Percentiles rank a stretch among this genome's conserved stretches.
Evolutionary conservation across 2,329 filamentous ascomycete species (phyloP).

Genomic region (Curvularia hawaiiensis): DNA sequence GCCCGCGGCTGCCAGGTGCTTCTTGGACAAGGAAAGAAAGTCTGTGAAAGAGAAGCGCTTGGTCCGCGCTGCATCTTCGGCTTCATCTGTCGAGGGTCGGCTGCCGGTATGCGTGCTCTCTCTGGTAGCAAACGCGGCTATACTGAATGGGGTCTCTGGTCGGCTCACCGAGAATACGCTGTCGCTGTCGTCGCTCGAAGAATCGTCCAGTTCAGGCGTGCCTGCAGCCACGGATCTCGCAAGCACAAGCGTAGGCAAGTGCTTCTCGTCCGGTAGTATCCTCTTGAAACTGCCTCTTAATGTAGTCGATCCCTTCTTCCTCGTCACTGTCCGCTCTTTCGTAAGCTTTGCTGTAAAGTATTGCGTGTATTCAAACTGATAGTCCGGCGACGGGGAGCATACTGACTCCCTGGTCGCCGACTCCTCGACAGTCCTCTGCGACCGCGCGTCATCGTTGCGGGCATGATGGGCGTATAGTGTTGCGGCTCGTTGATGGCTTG

Average conservation of each 20-base stretch:
- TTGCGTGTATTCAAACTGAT: constrained; percentile 42
- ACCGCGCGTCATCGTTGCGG: background rate
- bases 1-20: constrained; percentile 38
- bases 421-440: constrained; percentile 39
- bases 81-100: constrained; percentile 24
- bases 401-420: constrained; percentile 26
- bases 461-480: constrained; percentile 64
- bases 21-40: constrained; percentile 49
- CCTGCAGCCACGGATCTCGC: constrained; percentile 47
- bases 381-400: constrained; percentile 28
- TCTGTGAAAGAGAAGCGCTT: constrained; percentile 57
- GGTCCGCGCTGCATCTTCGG: constrained; percentile 40
- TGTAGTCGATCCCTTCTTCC: constrained; percentile 48
- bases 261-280: constrained; percentile 51
- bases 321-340: constrained; percentile 46
- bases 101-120: constrained; percentile 20
- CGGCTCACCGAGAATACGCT: constrained; percentile 48
- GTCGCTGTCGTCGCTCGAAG: constrained; percentile 46
- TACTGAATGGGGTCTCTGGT: constrained; percentile 46
- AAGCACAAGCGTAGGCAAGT: constrained; percentile 56
- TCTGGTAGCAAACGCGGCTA: constrained; percentile 36
- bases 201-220: constrained; percentile 45
- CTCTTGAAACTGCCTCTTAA: constrained; percentile 49
- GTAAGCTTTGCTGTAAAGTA: constrained; percentile 46
- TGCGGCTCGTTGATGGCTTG: constrained; percentile 77